Conservation (phyloP, 257 asterid genomes). For the Anisodus acutangulus region DNA sequence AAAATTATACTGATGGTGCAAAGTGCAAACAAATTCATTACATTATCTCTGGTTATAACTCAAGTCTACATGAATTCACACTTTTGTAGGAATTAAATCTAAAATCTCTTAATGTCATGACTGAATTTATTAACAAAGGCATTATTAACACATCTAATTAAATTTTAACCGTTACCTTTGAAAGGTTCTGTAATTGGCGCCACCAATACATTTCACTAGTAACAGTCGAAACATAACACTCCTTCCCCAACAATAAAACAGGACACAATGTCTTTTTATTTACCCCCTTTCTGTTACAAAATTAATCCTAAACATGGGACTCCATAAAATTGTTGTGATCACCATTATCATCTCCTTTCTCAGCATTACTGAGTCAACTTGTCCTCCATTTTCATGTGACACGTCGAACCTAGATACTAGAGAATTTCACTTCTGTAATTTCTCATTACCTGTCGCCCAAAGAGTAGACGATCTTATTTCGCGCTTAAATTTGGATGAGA, state of each 20-base stretch:
- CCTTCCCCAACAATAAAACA: neutral
- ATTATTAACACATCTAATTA: neutral
- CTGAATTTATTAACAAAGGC: neutral
- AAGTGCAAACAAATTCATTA: too few species aligned
- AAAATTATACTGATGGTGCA: too few species aligned
- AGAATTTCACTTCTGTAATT: constrained; percentile 55
- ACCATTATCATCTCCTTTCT: constrained; percentile 20
- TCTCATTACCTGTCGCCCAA: constrained; percentile 34
- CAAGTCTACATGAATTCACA: neutral
- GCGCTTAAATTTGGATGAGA: constrained; percentile 66
- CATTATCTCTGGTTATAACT: too few species aligned
- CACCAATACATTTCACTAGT: neutral
- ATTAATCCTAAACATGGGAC: constrained; percentile 26
- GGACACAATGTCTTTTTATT: neutral
- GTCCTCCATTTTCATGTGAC: constrained; percentile 67
- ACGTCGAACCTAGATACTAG: constrained; percentile 46
- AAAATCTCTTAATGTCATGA: neutral
- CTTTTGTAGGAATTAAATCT: neutral
- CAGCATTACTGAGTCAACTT: constrained; percentile 24
- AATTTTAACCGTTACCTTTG: constrained; percentile 12
- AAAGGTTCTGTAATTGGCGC: constrained; percentile 23
- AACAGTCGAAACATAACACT: neutral
- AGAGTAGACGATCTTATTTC: constrained; percentile 60
- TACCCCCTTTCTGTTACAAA: neutral
- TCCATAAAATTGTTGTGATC: neutral